A percentile compares a stretch with the other conserved stretches of the same genome.
phyloP scores from a whole-genome alignment of 2,329 filamentous ascomycete genomes.

The Fusarium sp. region DNA sequence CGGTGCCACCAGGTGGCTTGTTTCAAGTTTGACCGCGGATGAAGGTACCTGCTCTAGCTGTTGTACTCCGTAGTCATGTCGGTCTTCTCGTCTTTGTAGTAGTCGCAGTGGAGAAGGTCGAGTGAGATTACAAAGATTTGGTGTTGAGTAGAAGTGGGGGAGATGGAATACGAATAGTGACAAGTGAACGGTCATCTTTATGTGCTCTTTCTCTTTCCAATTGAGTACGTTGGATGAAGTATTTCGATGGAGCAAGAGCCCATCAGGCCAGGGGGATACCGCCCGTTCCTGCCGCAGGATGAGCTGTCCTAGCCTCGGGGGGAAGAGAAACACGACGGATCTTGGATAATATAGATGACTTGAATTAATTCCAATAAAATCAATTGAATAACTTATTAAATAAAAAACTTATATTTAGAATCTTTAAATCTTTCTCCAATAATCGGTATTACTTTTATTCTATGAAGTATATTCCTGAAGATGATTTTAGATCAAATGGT shows the following conservation, averaged over 20 bases:
- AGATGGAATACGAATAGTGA: constrained; percentile 1
- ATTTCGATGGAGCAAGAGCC: constrained; percentile 13
- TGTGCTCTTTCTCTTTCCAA: constrained; percentile 16
- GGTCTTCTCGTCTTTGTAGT: constrained; percentile 3
- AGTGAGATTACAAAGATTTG: constrained; percentile 28
- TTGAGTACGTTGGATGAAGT: background rate
- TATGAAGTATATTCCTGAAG: no score
- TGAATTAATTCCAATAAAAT: no score
- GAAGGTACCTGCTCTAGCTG: constrained; percentile 21
- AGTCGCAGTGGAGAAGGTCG: constrained; percentile 29
- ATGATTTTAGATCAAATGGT: no score
- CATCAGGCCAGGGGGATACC: background rate
- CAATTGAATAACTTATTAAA: no score
- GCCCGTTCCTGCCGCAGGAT: constrained; percentile 18
- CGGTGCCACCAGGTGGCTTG: constrained; percentile 26
- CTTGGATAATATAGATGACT: no score
- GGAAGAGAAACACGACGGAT: no score
- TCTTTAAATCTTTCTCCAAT: no score
- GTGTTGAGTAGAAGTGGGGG: constrained; percentile 14
- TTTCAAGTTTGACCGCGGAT: constrained; percentile 23
- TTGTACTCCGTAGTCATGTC: constrained; percentile 9
- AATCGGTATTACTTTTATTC: no score
- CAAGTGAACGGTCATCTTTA: background rate
- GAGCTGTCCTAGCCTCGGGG: constrained; percentile 10
- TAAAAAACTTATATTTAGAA: no score